Base-by-base conservation (phyloP, 352 stramenopile species). In the Phytophthora brassicae region DNA sequence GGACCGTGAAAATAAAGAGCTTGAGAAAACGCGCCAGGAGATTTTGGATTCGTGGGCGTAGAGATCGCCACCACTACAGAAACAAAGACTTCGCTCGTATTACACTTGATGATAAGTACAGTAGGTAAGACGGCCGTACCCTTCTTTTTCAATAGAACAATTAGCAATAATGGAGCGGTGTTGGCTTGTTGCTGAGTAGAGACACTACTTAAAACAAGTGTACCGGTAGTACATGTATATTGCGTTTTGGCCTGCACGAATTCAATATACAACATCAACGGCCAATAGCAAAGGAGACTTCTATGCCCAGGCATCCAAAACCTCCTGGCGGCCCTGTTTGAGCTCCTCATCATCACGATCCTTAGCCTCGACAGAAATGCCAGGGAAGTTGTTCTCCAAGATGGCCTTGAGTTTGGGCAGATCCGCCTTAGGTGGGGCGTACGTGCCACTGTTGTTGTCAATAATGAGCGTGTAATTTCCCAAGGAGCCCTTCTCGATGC, bases 401-500 rank as follows among this genome's bases (percentile, higher is more conserved):
- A 79, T 39, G n/a, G 54, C 63, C 49, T 74, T 65, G 14, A 79
- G 50, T 22, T 68, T 48, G 1, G 70, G 70, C 7, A 79, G 51
- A 23, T 73, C 58, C 6, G 35, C 63, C 52, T 74, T 74, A 4
- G 66, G 66, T 8, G 70, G 70, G 2, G 58, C 66, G 44, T 79
- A 79, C 6, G 70, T 79, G 52, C 70, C 70, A 38, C 70, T 79
- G 51, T 79, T 75, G 59, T 79, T 79, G 66, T 79, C 70, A 20
- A 79, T 79, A 1, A 71, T 16, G 2, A 79, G 63, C 43, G 66
- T 79, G 58, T 56, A 62, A 19, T 64, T 66, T 6, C 66, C 70
- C 6, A 65, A 68, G 33, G 56, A 58, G 0, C 31, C 46, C 49
- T 73, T 63, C 14, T 73, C 55, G 44, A 79, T 66, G 55, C 60